Percentiles rank a stretch among this genome's conserved stretches.
Evolutionary conservation across 2,329 filamentous ascomycete species (phyloP).

Genomic region (Monosporascus sp.): DNA sequence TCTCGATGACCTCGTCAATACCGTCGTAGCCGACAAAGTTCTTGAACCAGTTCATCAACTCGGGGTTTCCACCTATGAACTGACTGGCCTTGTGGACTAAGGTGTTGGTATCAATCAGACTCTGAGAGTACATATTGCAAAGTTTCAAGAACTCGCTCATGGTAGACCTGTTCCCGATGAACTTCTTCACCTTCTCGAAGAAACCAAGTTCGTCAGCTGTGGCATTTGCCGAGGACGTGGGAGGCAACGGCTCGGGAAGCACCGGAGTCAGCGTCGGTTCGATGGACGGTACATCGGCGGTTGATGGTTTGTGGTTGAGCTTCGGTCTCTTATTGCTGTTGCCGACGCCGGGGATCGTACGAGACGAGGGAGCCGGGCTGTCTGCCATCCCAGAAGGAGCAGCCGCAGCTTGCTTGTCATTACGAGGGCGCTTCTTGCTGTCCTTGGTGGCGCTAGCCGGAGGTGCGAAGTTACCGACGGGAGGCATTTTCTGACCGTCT

Average conservation of each 20-base stretch:
- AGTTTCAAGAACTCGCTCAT: constrained; percentile 97
- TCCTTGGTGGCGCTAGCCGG: constrained; percentile 78
- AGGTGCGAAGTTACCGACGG: constrained; percentile 89
- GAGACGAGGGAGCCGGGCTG: constrained; percentile 31
- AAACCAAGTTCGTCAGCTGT: constrained; percentile 83
- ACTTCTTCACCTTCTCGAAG: constrained; percentile 96
- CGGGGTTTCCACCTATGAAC: constrained; percentile 83
- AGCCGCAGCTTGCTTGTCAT: constrained; percentile 48
- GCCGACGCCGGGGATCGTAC: constrained; percentile 29
- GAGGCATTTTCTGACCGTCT: constrained; percentile 76
- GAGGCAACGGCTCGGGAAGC: constrained; percentile 80
- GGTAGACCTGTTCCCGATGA: constrained; percentile 82
- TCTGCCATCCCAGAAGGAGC: constrained; percentile 40
- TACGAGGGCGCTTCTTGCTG: constrained; percentile 76
- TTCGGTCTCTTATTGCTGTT: constrained; percentile 62
- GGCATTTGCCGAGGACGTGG: constrained; percentile 66
- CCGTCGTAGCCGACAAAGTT: constrained; percentile 74
- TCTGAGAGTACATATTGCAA: constrained; percentile 90
- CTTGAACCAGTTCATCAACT: constrained; percentile 87
- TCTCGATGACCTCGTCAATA: constrained; percentile 72
- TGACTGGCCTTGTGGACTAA: constrained; percentile 75
- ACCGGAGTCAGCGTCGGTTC: constrained; percentile 86
- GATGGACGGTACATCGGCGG: constrained; percentile 55
- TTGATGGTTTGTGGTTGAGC: constrained; percentile 61
- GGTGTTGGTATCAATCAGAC: constrained; percentile 80